Evolutionary conservation across 805 yeast genomes (phyloP).

Genomic region (Candida taoyuanica): DNA sequence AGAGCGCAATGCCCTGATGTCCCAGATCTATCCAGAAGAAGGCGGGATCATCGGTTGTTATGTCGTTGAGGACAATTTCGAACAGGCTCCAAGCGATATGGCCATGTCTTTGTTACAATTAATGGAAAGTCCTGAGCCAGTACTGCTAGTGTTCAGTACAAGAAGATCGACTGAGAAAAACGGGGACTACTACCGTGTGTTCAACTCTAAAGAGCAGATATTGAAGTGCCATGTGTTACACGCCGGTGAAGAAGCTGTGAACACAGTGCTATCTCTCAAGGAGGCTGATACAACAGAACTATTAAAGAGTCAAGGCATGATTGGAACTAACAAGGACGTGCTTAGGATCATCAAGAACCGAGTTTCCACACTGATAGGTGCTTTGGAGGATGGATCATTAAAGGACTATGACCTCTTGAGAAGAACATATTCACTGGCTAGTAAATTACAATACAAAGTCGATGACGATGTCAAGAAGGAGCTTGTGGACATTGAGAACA

Average conservation of each 20-base stretch:
- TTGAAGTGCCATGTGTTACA: slow-evolving; percentile 3
- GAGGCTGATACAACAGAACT: slow-evolving; percentile 7
- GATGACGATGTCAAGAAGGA: slow-evolving; percentile 13
- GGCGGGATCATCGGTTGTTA: slow-evolving; percentile 14
- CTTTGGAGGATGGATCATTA: background rate
- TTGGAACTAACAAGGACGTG: slow-evolving; percentile 9
- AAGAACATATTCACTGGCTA: slow-evolving; percentile 18
- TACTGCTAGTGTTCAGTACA: slow-evolving; percentile 10
- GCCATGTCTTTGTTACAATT: background rate
- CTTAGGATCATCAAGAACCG: slow-evolving; percentile 7
- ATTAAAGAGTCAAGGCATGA: slow-evolving; percentile 8
- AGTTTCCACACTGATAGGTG: slow-evolving; percentile 1
- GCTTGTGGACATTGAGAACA: slow-evolving; percentile 21
- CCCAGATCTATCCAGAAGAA: slow-evolving; percentile 16
- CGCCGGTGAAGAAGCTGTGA: slow-evolving; percentile 13
- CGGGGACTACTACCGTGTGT: slow-evolving; percentile 12
- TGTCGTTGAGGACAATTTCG: slow-evolving; percentile 5
- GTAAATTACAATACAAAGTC: slow-evolving; percentile 20
- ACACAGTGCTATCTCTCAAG: slow-evolving; percentile 8
- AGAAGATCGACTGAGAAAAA: slow-evolving; percentile 8
- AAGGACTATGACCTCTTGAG: slow-evolving; percentile 12
- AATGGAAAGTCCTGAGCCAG: background rate
- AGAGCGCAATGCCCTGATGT: slow-evolving; percentile 11
- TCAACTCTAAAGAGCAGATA: slow-evolving; percentile 2
- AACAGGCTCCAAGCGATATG: background rate